Evolutionary conservation across 2,329 filamentous ascomycete species (phyloP).

Genomic region (Fusarium sp.): DNA sequence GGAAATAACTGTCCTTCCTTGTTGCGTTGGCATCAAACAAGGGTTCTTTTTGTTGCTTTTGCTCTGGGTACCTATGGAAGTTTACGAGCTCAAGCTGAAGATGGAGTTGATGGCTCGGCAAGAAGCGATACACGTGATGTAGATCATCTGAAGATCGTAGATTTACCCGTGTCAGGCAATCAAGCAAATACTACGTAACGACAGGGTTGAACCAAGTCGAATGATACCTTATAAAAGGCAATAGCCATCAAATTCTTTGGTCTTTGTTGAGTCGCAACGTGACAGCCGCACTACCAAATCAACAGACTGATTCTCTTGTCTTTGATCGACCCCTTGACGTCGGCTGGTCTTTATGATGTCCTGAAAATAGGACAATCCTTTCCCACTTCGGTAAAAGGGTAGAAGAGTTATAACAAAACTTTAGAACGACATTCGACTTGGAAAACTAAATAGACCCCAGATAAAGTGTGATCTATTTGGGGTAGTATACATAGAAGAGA

Average conservation of each 20-base stretch:
- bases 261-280: neutral
- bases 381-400: neutral
- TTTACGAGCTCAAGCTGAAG: neutral
- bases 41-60: neutral
- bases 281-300: neutral
- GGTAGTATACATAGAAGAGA: neutral
- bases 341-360: neutral
- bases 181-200: neutral
- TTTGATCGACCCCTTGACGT: neutral
- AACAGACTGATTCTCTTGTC: neutral
- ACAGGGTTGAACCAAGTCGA: neutral
- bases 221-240: neutral
- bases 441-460: neutral
- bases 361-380: neutral
- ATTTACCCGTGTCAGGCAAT: neutral
- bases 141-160: slow-evolving; percentile 7
- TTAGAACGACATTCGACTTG: neutral
- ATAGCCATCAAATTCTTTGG: neutral
- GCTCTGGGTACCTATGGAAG: neutral
- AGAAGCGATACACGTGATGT: slow-evolving; percentile 16
- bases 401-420: neutral
- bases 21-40: neutral
- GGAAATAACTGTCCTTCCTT: neutral
- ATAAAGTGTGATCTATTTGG: neutral
- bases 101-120: neutral